These are phyloP conservation scores for Celoporthe dispersa DNA, from an alignment of 2,329 filamentous ascomycete genomes.

Conservation along the genomic window DNA sequence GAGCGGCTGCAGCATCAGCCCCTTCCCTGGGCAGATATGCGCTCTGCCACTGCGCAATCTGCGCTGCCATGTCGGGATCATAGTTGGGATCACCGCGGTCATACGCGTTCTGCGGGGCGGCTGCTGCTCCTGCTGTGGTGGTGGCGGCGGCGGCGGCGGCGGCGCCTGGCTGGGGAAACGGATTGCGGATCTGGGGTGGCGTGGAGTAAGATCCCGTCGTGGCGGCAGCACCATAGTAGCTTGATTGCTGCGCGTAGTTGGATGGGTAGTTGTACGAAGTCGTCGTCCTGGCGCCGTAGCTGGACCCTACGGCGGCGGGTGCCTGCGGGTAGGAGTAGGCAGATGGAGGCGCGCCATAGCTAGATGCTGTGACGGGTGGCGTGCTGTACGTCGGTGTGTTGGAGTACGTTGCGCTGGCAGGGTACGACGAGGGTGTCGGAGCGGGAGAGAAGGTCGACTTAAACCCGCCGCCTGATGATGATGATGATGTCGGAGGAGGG, in stretches of 20 bases:
- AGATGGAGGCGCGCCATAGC: conserved; percentile 48
- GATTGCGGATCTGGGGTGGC: conserved; percentile 76
- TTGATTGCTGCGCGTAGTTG: conserved; percentile 42
- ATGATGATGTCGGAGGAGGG: conserved; percentile 63
- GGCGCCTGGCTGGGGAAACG: conserved; percentile 70
- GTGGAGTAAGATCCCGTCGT: conserved; percentile 47
- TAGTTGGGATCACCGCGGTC: conserved; percentile 47
- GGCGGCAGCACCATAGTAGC: conserved; percentile 46
- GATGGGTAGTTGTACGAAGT: conserved; percentile 31
- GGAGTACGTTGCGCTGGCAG: conserved; percentile 39
- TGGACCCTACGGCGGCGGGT: conserved; percentile 41
- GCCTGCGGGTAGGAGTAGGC: conserved; percentile 35
- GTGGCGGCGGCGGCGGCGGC: conserved; percentile 36
- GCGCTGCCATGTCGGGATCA: conserved; percentile 83
- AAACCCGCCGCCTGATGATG: conserved; percentile 49
- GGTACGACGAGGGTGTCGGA: conserved; percentile 40
- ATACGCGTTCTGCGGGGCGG: conserved; percentile 34
- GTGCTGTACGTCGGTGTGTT: conserved; percentile 40
- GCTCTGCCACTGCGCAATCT: conserved; percentile 94
- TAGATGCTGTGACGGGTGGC: conserved; percentile 42
- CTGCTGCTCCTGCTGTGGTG: conserved; percentile 40
- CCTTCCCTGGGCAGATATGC: conserved; percentile 75
- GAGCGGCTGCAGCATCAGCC: conserved; percentile 35
- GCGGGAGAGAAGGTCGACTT: conserved; percentile 56
- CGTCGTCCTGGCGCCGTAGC: conserved; percentile 36